Base-by-base conservation (phyloP, 805 yeast genomes). In the Schwanniomyces polymorphus region DNA sequence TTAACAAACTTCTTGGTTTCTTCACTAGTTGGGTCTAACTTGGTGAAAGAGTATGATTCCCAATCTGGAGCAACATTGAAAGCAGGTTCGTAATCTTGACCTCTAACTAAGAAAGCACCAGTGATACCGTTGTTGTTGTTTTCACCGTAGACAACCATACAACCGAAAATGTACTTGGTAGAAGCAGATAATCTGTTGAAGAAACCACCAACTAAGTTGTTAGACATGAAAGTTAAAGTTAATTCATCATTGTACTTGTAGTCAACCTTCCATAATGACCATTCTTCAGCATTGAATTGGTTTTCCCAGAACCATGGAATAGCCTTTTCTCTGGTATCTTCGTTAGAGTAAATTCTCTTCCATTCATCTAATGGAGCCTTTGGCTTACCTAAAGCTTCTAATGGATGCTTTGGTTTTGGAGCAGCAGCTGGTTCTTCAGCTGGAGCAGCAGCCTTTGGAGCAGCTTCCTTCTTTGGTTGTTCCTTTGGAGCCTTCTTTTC, bases 51-150 rank as follows among this genome's bases (percentile, higher is more conserved):
- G 79, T 89, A 92, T 42, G 97, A 89, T 78, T 92, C 98, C 96
- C 96, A 91, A 78, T 94, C 99, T 73, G 99, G 97, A 67, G 98
- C 99, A 72, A 94, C 98, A 57, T 92, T 88, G 67, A 92, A 90
- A 55, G 97, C 99, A 72, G 97, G 96, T 48, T 61, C 81, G 67
- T 61, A 75, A 53, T 92, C 97, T 75, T 92, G 89, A 64, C 99
- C 99, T 79, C 98, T 91, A 67, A 92, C 85, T 66, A 94, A 74
- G 81, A 92, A 86, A 67, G 86, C 96, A 80, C 97, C 97, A 61
- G 88, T 78, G 69, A 92, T 91, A 80, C 97, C 98, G 78, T 92
- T 92, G 86, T 86, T 79, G 87, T 91, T 92, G 91, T 91, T 90
- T 80, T 88, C 97, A 76, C 99, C 99, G 79, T 88, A 92, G 60